Evolutionary conservation across 768 basidiomycete species (phyloP).

Genomic region (Epithele typhae): DNA sequence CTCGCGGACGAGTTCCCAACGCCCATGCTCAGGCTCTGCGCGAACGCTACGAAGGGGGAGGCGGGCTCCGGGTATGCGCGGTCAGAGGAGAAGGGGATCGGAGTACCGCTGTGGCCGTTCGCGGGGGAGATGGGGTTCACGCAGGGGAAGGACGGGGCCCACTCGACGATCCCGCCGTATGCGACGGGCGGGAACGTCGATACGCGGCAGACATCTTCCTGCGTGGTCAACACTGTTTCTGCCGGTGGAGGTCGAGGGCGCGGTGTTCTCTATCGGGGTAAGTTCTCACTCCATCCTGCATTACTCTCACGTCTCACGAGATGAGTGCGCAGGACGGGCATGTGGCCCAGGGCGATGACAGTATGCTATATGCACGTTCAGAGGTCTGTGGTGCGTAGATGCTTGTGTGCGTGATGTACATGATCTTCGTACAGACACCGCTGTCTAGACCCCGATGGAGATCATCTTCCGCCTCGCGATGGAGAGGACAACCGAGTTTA

Average conservation of each 20-base stretch:
- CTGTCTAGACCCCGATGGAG: conserved; percentile 61
- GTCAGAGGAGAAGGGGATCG: conserved; percentile 43
- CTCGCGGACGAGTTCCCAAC: conserved; percentile 51
- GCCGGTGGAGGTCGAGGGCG: conserved; percentile 56
- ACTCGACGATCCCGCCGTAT: conserved; percentile 62
- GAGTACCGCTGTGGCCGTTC: conserved; percentile 51
- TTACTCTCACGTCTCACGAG: too few relatives aligned
- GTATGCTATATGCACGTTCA: conserved; percentile 32
- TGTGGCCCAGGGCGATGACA: conserved; percentile 64
- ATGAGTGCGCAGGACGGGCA: conserved; percentile 48
- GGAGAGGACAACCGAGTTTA: conserved; percentile 51
- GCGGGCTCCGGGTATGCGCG: conserved; percentile 39
- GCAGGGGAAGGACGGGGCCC: conserved; percentile 42
- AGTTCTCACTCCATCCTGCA: conserved; percentile 17
- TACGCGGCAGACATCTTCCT: conserved; percentile 49
- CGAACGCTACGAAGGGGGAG: conserved; percentile 14
- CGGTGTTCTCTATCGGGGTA: conserved; percentile 58
- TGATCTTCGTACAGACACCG: conserved; percentile 41
- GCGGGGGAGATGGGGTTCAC: conserved; percentile 65
- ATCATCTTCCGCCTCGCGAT: conserved; percentile 52
- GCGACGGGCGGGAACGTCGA: conserved; percentile 62
- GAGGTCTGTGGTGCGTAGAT: conserved; percentile 52
- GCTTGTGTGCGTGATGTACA: background rate
- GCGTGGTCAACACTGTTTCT: conserved; percentile 53
- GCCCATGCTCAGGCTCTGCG: conserved; percentile 53